A percentile compares a stretch with the other conserved stretches of the same genome.
phyloP scores from a whole-genome alignment of 352 stramenopile species.

The Phytopythium oedochilum region DNA sequence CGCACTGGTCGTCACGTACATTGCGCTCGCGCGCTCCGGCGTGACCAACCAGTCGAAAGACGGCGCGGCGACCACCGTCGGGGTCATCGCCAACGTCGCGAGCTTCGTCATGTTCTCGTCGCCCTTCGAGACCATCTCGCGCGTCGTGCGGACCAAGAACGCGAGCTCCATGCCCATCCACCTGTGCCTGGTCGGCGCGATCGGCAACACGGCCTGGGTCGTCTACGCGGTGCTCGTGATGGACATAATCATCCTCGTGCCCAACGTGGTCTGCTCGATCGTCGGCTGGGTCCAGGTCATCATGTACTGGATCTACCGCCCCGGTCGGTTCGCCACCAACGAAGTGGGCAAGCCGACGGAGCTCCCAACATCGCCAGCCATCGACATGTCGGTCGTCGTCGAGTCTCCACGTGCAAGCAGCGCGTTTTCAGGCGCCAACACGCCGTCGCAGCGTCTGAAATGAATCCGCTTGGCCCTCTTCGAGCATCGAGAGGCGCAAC shows the following conservation, averaged over 20 bases:
- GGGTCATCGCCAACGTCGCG: conserved; percentile 16
- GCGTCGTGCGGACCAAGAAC: conserved; percentile 19
- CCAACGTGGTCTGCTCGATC: conserved; percentile 18
- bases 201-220: conserved; percentile 29
- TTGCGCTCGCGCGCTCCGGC: conserved; percentile 13
- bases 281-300: conserved; percentile 17
- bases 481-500: too few relatives aligned
- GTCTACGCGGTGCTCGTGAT: conserved; percentile 21
- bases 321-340: neutral
- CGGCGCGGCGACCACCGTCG: conserved; percentile 11
- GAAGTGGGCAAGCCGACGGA: neutral
- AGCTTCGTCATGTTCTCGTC: conserved; percentile 14
- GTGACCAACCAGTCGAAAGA: conserved; percentile 20
- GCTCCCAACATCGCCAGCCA: neutral
- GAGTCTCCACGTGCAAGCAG: neutral
- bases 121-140: conserved; percentile 16
- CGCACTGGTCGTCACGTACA: conserved; percentile 21
- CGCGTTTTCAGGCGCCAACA: neutral
- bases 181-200: conserved; percentile 19
- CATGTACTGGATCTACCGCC: conserved; percentile 25
- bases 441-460: neutral
- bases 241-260: conserved; percentile 32
- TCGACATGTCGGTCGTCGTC: neutral
- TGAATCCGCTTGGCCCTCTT: neutral
- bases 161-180: conserved; percentile 32